Evolutionary conservation across 2,329 filamentous ascomycete genomes (phyloP), one percentile per base, ranked within the genome.

Genomic region (Bimuria novae-zelandiae): DNA sequence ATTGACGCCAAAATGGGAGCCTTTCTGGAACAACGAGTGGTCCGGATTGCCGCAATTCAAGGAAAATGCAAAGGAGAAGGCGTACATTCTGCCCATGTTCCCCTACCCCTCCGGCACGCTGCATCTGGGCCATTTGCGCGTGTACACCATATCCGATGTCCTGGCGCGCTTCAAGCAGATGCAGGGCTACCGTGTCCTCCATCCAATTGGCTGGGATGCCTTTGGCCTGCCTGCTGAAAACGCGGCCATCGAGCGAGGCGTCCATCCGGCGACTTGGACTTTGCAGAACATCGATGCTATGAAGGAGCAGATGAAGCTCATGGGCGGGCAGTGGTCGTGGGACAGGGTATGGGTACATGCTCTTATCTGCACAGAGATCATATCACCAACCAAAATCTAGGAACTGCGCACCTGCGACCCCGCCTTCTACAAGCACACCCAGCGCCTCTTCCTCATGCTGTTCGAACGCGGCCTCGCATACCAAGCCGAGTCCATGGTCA

Each of bases 181-280:
- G 76, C 85, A 87, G 61, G 91, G 91, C 14, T 80, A 85, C 61
- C 76, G 89, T 50, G 90, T 95, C 27, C 75, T 95, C 48, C 84
- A 96, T 59, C 90, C 92, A n/a, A 96, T 96, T 82, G 92, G 92
- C 10, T 96, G 92, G 91, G 92, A 96, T 78, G 89, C 90, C 4
- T 96, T 96, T 75, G 92, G 92, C 1, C 77, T 96, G 51, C 92
- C 92, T 10, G 92, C 92, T 37, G 92, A 96, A 74, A 96, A 96
- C 76, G 92, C 92, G 16, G 92, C 92, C 7, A 89, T 95, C 52
- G 90, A 95, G 74, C 80, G 88, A 56, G 89, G 90, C 11, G 81
- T 93, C 55, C 84, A 89, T 65, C 91, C 92, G 1, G 87, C 83
- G 7, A 79, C 79, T 7, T 96, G 92, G 92, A 96, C 92, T 0